phyloP scores from a whole-genome alignment of 768 basidiomycete genomes.

The Phanerochaete carnosa region DNA sequence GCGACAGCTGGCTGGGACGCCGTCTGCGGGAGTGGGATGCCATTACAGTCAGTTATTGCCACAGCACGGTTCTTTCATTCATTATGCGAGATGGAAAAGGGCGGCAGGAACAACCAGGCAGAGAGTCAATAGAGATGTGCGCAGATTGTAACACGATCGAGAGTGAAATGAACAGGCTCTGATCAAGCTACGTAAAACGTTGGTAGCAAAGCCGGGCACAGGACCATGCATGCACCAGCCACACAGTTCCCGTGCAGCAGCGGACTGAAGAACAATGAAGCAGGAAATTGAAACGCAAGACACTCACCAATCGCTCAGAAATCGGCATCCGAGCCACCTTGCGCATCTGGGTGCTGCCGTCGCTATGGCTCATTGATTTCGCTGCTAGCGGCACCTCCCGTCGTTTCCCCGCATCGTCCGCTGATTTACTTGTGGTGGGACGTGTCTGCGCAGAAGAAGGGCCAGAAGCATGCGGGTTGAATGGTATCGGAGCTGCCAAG shows the following conservation, averaged over 20 bases:
- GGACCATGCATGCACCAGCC: slow-evolving; percentile 19
- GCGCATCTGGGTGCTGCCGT: slow-evolving; percentile 4
- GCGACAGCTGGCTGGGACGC: slow-evolving; percentile 5
- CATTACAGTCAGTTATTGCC: background rate
- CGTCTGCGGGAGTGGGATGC: background rate
- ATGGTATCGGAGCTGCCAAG: background rate
- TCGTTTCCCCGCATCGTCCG: slow-evolving; percentile 7
- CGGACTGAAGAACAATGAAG: slow-evolving; percentile 16
- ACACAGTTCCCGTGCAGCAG: background rate
- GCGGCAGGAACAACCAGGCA: background rate
- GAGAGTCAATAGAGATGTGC: background rate
- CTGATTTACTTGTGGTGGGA: slow-evolving; percentile 12
- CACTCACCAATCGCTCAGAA: slow-evolving; percentile 30
- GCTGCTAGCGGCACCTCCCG: slow-evolving; percentile 3
- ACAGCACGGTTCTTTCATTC: background rate
- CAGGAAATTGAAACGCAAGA: slow-evolving; percentile 17
- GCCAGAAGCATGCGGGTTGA: background rate
- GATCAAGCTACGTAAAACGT: slow-evolving; percentile 4
- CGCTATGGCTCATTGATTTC: slow-evolving; percentile 5
- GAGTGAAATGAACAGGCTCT: background rate
- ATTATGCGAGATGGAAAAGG: background rate
- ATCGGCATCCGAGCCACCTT: slow-evolving; percentile 21
- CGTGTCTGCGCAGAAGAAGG: slow-evolving; percentile 1
- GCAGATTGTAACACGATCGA: slow-evolving; percentile 2
- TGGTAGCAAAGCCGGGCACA: slow-evolving; percentile 1